These are phyloP conservation scores for Ophiostoma pallidulum DNA, from an alignment of 2,329 filamentous ascomycete genomes.

Conservation along the genomic window DNA sequence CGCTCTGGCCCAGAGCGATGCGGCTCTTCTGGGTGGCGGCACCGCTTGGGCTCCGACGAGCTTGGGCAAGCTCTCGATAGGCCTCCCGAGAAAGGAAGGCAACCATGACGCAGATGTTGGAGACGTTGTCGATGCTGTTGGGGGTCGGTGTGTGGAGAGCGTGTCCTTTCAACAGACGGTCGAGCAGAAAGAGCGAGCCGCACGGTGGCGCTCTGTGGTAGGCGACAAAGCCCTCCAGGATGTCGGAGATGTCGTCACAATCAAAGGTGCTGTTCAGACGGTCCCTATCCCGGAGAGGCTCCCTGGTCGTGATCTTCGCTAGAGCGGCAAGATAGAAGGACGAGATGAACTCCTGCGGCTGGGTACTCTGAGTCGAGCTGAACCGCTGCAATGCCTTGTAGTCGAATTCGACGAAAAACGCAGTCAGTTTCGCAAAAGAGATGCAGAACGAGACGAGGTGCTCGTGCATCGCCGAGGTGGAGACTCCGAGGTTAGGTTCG, in stretches of 20 bases:
- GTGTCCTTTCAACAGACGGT: slow-evolving; percentile 33
- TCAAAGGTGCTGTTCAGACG: slow-evolving; percentile 7
- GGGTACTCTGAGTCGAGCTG: slow-evolving; percentile 21
- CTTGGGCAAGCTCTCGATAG: slow-evolving; percentile 17
- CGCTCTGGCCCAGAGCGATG: slow-evolving; percentile 23
- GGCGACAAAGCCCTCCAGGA: slow-evolving; percentile 36
- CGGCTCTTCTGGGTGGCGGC: slow-evolving; percentile 10
- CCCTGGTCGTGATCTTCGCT: slow-evolving; percentile 24
- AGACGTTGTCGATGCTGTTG: slow-evolving; percentile 36
- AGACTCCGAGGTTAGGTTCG: slow-evolving; percentile 1
- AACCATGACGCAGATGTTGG: slow-evolving; percentile 28
- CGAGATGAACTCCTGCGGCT: slow-evolving; percentile 33
- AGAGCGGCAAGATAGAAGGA: slow-evolving; percentile 38
- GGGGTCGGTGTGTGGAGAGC: slow-evolving; percentile 35
- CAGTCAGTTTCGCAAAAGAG: slow-evolving; percentile 39
- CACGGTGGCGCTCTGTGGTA: slow-evolving; percentile 23
- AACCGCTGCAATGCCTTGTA: slow-evolving; percentile 24
- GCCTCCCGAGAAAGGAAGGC: slow-evolving; percentile 26
- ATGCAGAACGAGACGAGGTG: slow-evolving; percentile 30
- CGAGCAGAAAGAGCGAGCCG: slow-evolving; percentile 35
- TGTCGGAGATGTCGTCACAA: slow-evolving; percentile 25
- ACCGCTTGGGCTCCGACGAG: background rate
- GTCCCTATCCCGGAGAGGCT: slow-evolving; percentile 17
- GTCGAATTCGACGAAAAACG: slow-evolving; percentile 44
- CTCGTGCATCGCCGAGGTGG: slow-evolving; percentile 22